Conservation (phyloP, 2,329 filamentous ascomycete species). For the Penicillium frequentans region DNA sequence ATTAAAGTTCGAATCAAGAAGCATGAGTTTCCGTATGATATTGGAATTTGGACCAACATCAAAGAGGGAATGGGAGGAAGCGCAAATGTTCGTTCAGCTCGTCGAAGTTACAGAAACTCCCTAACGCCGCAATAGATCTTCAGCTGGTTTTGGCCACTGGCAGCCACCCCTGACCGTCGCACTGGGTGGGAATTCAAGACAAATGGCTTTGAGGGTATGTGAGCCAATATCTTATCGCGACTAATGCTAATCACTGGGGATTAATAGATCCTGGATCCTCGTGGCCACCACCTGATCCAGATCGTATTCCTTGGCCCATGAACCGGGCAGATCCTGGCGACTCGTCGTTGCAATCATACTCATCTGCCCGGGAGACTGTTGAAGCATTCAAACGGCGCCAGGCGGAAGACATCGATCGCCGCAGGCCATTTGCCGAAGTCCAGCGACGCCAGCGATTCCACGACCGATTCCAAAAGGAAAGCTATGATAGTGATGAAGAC, state of each 20-base stretch:
- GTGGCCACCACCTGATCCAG: conserved; percentile 53
- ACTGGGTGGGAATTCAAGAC: conserved; percentile 55
- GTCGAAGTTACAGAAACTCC: not conserved
- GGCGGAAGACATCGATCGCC: conserved; percentile 50
- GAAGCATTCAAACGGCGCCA: conserved; percentile 57
- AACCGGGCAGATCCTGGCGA: conserved; percentile 18
- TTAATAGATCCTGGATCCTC: conserved; percentile 34
- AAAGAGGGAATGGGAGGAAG: conserved; percentile 59
- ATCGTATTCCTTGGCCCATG: conserved; percentile 45
- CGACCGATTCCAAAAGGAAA: conserved; percentile 32
- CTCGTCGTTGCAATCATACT: conserved; percentile 28
- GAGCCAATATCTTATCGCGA: not conserved
- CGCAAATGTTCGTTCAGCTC: conserved; percentile 40
- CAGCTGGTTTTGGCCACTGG: conserved; percentile 63
- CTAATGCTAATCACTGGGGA: not conserved
- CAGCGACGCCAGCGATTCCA: conserved; percentile 44
- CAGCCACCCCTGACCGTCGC: conserved; percentile 47
- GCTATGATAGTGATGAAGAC: conserved; percentile 18
- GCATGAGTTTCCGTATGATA: conserved; percentile 67
- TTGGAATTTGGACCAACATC: conserved; percentile 62
- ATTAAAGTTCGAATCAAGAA: conserved; percentile 53
- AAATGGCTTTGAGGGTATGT: conserved; percentile 61
- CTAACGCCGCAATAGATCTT: conserved; percentile 39
- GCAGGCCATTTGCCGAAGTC: conserved; percentile 35
- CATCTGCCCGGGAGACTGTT: conserved; percentile 44